phyloP scores from a whole-genome alignment of 805 yeast genomes.

The Phaffomyces antillensis region DNA sequence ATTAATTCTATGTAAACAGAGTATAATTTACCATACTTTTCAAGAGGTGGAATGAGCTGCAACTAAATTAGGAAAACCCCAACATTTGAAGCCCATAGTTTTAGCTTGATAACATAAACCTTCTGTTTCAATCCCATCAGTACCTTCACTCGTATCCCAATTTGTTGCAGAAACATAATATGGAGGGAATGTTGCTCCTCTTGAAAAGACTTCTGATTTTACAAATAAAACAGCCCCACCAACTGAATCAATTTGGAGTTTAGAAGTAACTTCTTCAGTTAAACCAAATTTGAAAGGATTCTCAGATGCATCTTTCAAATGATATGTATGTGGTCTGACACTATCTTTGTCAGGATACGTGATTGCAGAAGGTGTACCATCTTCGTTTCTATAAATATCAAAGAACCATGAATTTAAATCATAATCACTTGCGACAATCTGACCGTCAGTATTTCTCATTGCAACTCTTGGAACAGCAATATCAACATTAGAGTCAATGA shows the following conservation, averaged over 20 bases:
- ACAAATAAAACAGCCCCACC: slow-evolving; percentile 45
- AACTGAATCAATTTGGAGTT: slow-evolving; percentile 36
- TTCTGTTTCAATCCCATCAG: slow-evolving; percentile 49
- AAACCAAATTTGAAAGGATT: slow-evolving; percentile 16
- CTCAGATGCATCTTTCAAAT: slow-evolving; percentile 16
- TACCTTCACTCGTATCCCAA: slow-evolving; percentile 42
- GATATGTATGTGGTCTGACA: slow-evolving; percentile 20
- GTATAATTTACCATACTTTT: not conserved
- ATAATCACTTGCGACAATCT: slow-evolving; percentile 20
- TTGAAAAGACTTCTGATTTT: slow-evolving; percentile 35
- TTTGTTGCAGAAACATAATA: slow-evolving; percentile 35
- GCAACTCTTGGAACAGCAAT: slow-evolving; percentile 27
- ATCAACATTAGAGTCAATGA: slow-evolving; percentile 22
- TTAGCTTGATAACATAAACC: slow-evolving; percentile 44
- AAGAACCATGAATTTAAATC: slow-evolving; percentile 33
- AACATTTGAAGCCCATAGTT: slow-evolving; percentile 37
- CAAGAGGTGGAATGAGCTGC: slow-evolving; percentile 28
- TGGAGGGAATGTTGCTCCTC: slow-evolving; percentile 41
- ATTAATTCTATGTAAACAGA: too few relatives aligned
- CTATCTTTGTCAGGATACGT: slow-evolving; percentile 10
- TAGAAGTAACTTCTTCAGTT: slow-evolving; percentile 4
- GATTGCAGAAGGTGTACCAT: slow-evolving; percentile 12
- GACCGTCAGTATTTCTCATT: slow-evolving; percentile 17
- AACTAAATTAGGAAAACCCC: slow-evolving; percentile 42
- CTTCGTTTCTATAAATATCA: slow-evolving; percentile 20